Evolutionary conservation across 306 rosid species (phyloP).

Genomic region (Vicia faba): DNA sequence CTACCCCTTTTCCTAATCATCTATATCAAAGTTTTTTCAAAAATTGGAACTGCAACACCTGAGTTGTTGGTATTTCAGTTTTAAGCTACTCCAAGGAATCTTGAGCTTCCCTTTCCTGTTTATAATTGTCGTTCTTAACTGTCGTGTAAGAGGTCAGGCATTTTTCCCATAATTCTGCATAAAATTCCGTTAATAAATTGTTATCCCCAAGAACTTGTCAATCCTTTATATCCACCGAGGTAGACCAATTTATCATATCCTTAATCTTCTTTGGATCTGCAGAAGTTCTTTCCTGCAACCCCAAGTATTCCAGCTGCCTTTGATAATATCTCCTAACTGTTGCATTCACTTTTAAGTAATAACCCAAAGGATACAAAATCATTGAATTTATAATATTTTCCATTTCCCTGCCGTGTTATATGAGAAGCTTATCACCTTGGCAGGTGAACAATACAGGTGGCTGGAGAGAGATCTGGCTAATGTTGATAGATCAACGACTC

Average conservation of each 20-base stretch:
- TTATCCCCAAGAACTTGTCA: not conserved
- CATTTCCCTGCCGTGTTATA: slow-evolving; percentile 1
- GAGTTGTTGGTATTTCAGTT: not conserved
- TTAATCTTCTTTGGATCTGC: not conserved
- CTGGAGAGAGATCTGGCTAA: slow-evolving; percentile 74
- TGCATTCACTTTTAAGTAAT: not conserved
- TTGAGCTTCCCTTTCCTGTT: not conserved
- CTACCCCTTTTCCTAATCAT: not conserved
- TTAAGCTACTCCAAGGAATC: not conserved
- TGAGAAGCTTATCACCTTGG: slow-evolving; percentile 27
- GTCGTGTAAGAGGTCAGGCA: not conserved
- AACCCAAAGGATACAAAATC: too few relatives aligned
- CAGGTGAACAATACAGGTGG: slow-evolving; percentile 81
- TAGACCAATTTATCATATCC: not conserved
- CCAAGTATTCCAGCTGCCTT: not conserved
- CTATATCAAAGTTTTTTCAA: not conserved
- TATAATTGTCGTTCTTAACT: not conserved
- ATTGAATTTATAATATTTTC: not conserved
- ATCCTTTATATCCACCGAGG: not conserved
- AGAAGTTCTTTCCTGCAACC: not conserved
- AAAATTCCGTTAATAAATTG: not conserved
- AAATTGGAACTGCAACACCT: not conserved
- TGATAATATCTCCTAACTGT: not conserved
- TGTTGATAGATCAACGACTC: slow-evolving; percentile 71
- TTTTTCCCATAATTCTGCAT: not conserved